Base-by-base conservation (phyloP, 768 basidiomycete genomes). In the Podaxis sp. region DNA sequence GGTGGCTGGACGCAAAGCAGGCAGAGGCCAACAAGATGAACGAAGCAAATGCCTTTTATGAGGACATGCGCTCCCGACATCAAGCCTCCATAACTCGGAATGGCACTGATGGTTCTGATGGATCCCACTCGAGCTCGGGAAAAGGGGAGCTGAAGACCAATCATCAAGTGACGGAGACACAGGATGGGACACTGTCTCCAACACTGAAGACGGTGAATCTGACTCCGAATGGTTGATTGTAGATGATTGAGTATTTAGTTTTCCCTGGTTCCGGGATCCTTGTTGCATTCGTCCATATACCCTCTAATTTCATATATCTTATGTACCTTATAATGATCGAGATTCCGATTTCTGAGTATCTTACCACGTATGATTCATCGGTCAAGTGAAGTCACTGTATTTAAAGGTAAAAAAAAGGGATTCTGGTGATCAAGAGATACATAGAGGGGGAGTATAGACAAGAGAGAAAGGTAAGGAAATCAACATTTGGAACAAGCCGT, bases 1-100 rank as follows among this genome's bases (percentile, higher is more conserved):
- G 96, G 17, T 99, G 97, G 96, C 82, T 99, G 8, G 97, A 99
- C 69, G 89, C 90, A 66, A 97, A 97, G 77, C 94, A 97, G 72
- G 78, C 82, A 12, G 95, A 96, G 70, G 96, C 91, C 8, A 94
- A 95, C 74, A 88, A 88, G 76, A 92, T 99, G 92, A 98, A 99
- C 76, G 92, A 92, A 69, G 93, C 90, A 13, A 93, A 94, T 72
- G 82, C 90, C 61, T 92, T 93, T 73, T 95, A 95, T 69, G 92
- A 95, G 73, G 87, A 89, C 67, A 88, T 94, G 87, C 88, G 88
- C 61, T 87, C 89, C 38, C 84, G 83, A 64, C 87, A 88, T 68
- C 83, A 89, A 66, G 80, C 85, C 5, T 84, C 85, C 0, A 68
- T 84, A 28, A 85, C 79, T 66, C 87, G 84, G 84, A 79, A 84